These are phyloP conservation scores for Calocybe indica DNA, from an alignment of 768 basidiomycete genomes.

Conservation along the genomic window DNA sequence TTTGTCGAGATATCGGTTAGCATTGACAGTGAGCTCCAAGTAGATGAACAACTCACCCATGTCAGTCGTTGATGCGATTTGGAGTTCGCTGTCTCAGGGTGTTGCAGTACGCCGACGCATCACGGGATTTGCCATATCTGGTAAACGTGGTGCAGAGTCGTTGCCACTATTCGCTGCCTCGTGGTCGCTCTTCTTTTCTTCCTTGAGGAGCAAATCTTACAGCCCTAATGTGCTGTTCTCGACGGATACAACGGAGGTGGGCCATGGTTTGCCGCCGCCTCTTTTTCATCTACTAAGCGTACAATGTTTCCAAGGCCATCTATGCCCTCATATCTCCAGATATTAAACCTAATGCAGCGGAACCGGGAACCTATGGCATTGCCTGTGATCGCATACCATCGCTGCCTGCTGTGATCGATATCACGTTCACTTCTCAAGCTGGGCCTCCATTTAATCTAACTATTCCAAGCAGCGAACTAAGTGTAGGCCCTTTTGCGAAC, in stretches of 20 bases:
- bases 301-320: slow-evolving; percentile 28
- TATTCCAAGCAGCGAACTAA: slow-evolving; percentile 51
- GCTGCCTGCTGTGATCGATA: slow-evolving; percentile 45
- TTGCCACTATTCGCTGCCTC: no score
- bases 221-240: slow-evolving; percentile 36
- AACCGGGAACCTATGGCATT: slow-evolving; percentile 51
- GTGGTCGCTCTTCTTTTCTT: no score
- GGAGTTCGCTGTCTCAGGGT: not conserved
- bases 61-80: not conserved
- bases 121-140: no score
- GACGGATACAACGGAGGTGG: slow-evolving; percentile 41
- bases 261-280: slow-evolving; percentile 2
- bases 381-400: slow-evolving; percentile 39
- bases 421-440: slow-evolving; percentile 45
- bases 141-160: no score
- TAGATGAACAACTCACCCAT: slow-evolving; percentile 4
- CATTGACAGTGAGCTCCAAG: not conserved
- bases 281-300: slow-evolving; percentile 4
- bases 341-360: slow-evolving; percentile 44
- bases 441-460: slow-evolving; percentile 49
- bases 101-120: no score
- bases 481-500: slow-evolving; percentile 49
- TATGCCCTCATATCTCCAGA: slow-evolving; percentile 54
- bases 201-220: no score
- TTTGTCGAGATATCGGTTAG: slow-evolving; percentile 15